Percentiles rank a stretch among this genome's conserved stretches.
Conservation (phyloP, 2,329 filamentous ascomycete genomes). For the Alternaria solani region DNA sequence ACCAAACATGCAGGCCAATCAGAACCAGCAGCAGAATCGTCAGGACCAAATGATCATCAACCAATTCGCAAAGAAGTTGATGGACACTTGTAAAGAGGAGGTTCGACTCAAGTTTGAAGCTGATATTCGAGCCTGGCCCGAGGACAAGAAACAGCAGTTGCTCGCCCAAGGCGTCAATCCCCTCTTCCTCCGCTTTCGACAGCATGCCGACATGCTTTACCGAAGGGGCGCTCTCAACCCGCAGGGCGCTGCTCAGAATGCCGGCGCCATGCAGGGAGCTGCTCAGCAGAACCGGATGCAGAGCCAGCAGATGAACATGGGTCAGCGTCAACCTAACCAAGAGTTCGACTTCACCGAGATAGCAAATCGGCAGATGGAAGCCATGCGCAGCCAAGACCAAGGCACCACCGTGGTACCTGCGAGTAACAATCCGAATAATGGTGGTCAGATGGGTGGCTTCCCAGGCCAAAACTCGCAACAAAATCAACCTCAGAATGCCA, state of each 20-base stretch:
- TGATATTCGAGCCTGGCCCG: conserved; percentile 55
- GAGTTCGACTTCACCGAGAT: conserved; percentile 63
- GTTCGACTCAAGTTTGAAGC: conserved; percentile 55
- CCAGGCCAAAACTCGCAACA: conserved; percentile 36
- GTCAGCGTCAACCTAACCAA: conserved; percentile 39
- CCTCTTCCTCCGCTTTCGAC: conserved; percentile 60
- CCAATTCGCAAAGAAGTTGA: conserved; percentile 57
- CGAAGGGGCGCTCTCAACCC: conserved; percentile 32
- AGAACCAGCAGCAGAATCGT: conserved; percentile 24
- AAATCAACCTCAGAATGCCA: conserved; percentile 37
- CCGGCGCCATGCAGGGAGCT: conserved; percentile 48
- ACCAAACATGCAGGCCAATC: conserved; percentile 42
- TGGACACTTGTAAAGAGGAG: conserved; percentile 58
- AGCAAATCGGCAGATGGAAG: conserved; percentile 67
- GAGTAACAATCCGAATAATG: conserved; percentile 62
- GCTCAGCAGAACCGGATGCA: conserved; percentile 39
- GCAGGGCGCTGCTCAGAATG: conserved; percentile 27
- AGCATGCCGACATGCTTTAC: conserved; percentile 53
- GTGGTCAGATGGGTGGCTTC: conserved; percentile 49
- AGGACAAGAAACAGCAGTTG: conserved; percentile 58
- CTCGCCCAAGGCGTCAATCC: conserved; percentile 58
- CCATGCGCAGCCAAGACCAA: conserved; percentile 67
- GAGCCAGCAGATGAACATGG: conserved; percentile 38
- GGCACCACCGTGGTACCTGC: conserved; percentile 71
- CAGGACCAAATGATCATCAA: conserved; percentile 49